A percentile compares a stretch with the other conserved stretches of the same genome.
Evolutionary conservation across 805 yeast species (phyloP).

Genomic region (Schizosaccharomyces cryophilus): DNA sequence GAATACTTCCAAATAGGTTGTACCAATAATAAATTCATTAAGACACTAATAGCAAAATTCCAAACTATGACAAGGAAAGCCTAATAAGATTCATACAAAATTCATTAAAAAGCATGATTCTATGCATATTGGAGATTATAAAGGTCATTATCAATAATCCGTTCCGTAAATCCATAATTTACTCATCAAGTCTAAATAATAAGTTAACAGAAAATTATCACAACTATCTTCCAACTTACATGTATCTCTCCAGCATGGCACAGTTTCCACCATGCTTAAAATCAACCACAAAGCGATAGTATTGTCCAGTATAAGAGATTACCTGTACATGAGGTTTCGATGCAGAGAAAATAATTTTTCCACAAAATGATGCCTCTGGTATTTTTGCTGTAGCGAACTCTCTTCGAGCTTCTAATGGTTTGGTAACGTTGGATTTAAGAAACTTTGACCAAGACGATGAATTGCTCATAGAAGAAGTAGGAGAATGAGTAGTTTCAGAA

Average conservation of each 20-base stretch:
- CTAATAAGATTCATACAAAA: too few relatives aligned
- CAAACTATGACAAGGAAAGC: too few relatives aligned
- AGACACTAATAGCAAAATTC: too few relatives aligned
- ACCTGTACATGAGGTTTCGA: background rate
- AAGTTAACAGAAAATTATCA: background rate
- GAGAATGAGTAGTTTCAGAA: background rate
- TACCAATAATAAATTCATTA: too few relatives aligned
- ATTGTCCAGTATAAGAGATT: background rate
- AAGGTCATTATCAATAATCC: too few relatives aligned
- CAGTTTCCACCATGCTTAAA: background rate
- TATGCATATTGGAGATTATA: too few relatives aligned
- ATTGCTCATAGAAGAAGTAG: background rate
- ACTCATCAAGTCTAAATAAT: background rate
- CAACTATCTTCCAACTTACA: background rate
- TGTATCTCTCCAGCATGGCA: background rate
- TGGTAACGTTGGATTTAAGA: background rate
- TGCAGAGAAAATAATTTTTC: background rate
- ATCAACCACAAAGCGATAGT: background rate
- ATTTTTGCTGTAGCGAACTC: background rate
- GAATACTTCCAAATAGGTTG: too few relatives aligned
- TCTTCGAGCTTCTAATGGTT: background rate
- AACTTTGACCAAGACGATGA: background rate
- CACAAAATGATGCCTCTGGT: background rate
- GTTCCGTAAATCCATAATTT: background rate
- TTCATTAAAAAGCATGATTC: too few relatives aligned